phyloP scores from a whole-genome alignment of 495 filamentous ascomycete genomes.

The Cenococcum geophilum region DNA sequence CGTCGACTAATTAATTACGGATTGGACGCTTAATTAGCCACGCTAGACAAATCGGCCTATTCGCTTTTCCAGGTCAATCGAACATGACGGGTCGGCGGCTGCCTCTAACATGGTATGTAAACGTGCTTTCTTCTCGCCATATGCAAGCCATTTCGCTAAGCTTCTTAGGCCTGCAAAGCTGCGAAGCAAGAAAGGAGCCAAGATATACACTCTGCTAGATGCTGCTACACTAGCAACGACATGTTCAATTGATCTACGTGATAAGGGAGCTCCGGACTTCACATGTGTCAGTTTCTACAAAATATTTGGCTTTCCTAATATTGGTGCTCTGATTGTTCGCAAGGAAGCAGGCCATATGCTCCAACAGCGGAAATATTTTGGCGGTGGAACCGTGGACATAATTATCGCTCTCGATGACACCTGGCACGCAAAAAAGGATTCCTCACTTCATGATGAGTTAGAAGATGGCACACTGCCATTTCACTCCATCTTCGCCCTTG shows the following conservation, averaged over 20 bases:
- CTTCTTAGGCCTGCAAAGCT: conserved; percentile 39
- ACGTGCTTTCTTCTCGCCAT: not conserved
- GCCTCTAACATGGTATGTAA: conserved; percentile 51
- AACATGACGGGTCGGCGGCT: conserved; percentile 71
- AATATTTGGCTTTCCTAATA: conserved; percentile 74
- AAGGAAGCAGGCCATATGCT: conserved; percentile 58
- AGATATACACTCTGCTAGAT: conserved; percentile 60
- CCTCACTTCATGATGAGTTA: conserved; percentile 56
- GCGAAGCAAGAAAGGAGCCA: conserved; percentile 34
- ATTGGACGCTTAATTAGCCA: no score
- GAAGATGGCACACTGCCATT: conserved; percentile 79
- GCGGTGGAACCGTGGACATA: conserved; percentile 67
- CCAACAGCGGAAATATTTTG: conserved; percentile 61
- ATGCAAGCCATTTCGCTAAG: conserved; percentile 10
- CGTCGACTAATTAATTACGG: no score
- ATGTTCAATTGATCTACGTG: conserved; percentile 54
- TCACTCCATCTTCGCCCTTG: conserved; percentile 67
- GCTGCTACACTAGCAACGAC: conserved; percentile 69
- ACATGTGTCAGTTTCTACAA: conserved; percentile 70
- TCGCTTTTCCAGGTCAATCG: conserved; percentile 73
- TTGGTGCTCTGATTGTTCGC: conserved; percentile 65
- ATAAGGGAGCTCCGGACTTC: conserved; percentile 64
- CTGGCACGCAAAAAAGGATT: conserved; percentile 61
- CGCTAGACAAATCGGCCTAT: conserved; percentile 57
- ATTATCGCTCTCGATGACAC: conserved; percentile 51